A percentile compares a stretch with the other conserved stretches of the same genome.
These are phyloP conservation scores for Trichosphaerium sp. DNA, from an alignment of 78 protist species.

Conservation along the genomic window DNA sequence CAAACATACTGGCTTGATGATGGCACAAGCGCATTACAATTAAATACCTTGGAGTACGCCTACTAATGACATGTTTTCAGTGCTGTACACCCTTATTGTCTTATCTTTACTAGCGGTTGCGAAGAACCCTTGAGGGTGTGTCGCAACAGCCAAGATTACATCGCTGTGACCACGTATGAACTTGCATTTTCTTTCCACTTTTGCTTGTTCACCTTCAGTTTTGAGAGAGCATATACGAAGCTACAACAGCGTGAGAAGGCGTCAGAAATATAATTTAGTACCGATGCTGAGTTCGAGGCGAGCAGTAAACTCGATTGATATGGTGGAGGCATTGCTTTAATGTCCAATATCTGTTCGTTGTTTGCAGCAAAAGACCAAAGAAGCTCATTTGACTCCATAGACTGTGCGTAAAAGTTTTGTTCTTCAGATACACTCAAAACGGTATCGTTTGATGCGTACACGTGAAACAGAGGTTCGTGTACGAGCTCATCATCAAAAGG, in stretches of 20 bases:
- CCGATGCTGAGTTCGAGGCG: not conserved
- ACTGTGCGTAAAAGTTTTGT: no score
- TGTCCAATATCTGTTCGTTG: constrained; percentile 9
- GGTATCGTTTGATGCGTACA: no score
- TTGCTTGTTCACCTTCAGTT: constrained; percentile 30
- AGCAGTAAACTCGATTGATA: not conserved
- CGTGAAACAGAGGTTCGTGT: no score
- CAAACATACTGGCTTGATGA: no score
- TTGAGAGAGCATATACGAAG: not conserved
- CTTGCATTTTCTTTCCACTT: constrained; percentile 13
- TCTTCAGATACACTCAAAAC: no score
- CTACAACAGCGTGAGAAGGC: not conserved
- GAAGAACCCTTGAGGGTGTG: constrained; percentile 17
- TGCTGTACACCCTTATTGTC: constrained; percentile 54
- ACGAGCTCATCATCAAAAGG: not conserved
- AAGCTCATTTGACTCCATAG: no score
- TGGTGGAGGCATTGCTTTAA: constrained; percentile 40
- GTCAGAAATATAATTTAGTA: not conserved
- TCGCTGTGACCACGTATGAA: constrained; percentile 58
- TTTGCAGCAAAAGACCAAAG: no score
- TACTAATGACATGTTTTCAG: not conserved
- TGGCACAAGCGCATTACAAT: no score
- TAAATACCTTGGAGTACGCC: constrained; percentile 47
- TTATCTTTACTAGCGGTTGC: constrained; percentile 55
- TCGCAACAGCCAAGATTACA: constrained; percentile 49